Evolutionary conservation across 805 yeast species (phyloP).

Genomic region (Wickerhamiella australiensis): DNA sequence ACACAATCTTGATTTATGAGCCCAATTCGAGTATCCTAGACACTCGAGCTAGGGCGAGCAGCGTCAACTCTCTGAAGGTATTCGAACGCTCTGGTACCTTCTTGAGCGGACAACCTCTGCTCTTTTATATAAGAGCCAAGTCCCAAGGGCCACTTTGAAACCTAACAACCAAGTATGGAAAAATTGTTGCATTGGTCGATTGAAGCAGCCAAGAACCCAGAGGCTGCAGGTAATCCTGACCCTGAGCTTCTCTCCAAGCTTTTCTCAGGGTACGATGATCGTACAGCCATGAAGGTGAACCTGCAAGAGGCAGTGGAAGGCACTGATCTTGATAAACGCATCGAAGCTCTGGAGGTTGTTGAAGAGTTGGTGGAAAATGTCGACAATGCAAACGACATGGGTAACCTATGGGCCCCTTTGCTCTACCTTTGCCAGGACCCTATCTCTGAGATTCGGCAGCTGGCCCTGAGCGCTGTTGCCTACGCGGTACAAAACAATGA

Average conservation of each 20-base stretch:
- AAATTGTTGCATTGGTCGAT: conserved; percentile 87
- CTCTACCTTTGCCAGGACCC: conserved; percentile 41
- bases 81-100: conserved; percentile 4
- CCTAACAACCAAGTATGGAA: conserved; percentile 48
- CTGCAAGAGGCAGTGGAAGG: conserved; percentile 47
- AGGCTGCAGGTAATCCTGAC: conserved; percentile 43
- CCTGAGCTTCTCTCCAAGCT: conserved; percentile 68
- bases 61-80: not conserved
- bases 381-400: conserved; percentile 90
- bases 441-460: conserved; percentile 37
- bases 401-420: conserved; percentile 69
- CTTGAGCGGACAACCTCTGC: not conserved
- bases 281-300: conserved; percentile 72
- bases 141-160: no score
- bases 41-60: no score
- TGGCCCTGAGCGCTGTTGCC: conserved; percentile 66
- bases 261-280: conserved; percentile 68
- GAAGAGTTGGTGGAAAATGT: conserved; percentile 88
- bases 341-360: conserved; percentile 75
- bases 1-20: not conserved
- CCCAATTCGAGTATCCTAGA: no score
- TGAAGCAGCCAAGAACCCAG: conserved; percentile 58
- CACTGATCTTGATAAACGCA: conserved; percentile 48
- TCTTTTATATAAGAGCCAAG: not conserved
- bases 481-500: conserved; percentile 89